These are phyloP conservation scores for Phytophthora hibernalis DNA, from an alignment of 352 stramenopile species.

Conservation along the genomic window DNA sequence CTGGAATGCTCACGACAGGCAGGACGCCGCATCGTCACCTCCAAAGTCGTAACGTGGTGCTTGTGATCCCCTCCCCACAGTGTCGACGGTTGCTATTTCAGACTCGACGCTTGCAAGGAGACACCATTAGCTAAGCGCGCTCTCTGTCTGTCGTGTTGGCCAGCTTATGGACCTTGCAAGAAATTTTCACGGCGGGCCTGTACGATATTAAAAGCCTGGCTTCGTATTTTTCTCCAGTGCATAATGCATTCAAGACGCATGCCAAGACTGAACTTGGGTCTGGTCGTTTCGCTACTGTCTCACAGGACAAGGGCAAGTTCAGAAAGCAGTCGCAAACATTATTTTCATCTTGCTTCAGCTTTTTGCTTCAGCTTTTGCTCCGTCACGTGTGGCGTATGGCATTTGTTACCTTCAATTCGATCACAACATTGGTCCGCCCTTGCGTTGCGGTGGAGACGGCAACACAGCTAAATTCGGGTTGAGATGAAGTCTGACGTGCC, in stretches of 20 bases:
- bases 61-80: too few relatives aligned
- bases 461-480: conserved; percentile 10
- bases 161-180: neutral
- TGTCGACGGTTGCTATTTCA: conserved; percentile 19
- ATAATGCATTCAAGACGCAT: neutral
- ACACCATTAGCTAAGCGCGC: conserved; percentile 17
- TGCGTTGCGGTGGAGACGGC: conserved; percentile 16
- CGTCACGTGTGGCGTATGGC: conserved; percentile 8
- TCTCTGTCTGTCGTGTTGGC: conserved; percentile 14
- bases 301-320: conserved; percentile 3
- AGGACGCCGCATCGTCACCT: too few relatives aligned
- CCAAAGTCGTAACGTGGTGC: neutral
- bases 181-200: too few relatives aligned
- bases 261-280: neutral
- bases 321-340: neutral
- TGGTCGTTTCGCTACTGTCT: conserved; percentile 3
- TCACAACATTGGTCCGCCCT: conserved; percentile 11
- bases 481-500: conserved; percentile 12
- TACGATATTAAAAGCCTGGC: too few relatives aligned
- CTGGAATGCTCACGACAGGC: too few relatives aligned
- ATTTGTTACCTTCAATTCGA: conserved; percentile 2
- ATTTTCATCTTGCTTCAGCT: conserved; percentile 1
- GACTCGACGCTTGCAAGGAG: conserved; percentile 18
- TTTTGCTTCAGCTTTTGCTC: conserved; percentile 4
- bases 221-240: too few relatives aligned